Base-by-base conservation (phyloP, 345 rosid genomes). In the Firmiana major region DNA sequence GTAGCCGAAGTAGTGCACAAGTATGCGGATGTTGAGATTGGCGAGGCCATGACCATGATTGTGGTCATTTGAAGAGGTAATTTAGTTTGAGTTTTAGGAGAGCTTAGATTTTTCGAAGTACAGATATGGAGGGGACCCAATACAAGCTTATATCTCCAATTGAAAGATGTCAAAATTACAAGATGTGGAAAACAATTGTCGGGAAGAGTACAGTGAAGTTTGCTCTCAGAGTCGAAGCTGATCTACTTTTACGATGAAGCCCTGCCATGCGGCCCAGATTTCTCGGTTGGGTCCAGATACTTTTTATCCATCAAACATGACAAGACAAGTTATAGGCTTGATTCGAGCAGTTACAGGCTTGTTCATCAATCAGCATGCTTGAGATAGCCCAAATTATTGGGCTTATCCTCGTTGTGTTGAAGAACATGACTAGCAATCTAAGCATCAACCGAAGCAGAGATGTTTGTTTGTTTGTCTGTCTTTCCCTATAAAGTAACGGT, bases 41-140 rank as follows among this genome's bases (percentile, higher is more conserved):
- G 79, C 4, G 83, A 76, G 24, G 86, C 93, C 94, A 89, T 90
- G 77, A 79, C 79, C 89, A 80, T 80, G 63, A 46, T 2, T 76
- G 36, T 43, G 71, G 73, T 77, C 62, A 73, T 58, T 24, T 75
- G 38, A 58, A 60, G 51, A n/a, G 28, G 31, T 7, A 6, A 45
- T 9, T 38, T 12, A 46, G 3, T 2, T 24, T n/a, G 54, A 46
- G 49, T 73, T 70, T 12, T 3, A 2, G 3, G 11, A 43, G 75
- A 77, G 58, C 74, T 68, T n/a, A 67, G 66, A 69, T 68, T 69
- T 38, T 45, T 40, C 21, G 48, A 31, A 34, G 28, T 17, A 49
- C 11, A 46, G 53, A 26, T 55, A 67, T 22, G 79, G 73, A 26
- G 59, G 42, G 17, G 45, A 34, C 74, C 74, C 34, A 31, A 31